Base-by-base conservation (phyloP, 768 basidiomycete genomes). In the Mycena olivaceomarginata region DNA sequence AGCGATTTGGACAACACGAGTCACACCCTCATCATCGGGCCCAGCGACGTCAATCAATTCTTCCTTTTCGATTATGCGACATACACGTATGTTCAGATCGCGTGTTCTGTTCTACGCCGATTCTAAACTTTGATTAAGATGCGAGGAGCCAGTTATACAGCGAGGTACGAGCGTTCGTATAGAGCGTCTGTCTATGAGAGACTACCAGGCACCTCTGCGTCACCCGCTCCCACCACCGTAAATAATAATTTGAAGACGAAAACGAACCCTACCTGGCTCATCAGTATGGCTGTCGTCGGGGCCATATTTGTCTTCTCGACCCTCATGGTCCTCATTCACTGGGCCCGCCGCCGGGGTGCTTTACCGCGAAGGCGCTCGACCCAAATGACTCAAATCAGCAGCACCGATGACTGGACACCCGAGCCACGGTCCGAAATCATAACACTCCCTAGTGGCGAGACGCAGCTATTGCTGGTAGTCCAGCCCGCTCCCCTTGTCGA, bases 151-250 rank as follows among this genome's bases (percentile, higher is more conserved):
- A 51, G 48, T 1, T 16, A n/a, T n/a, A n/a, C n/a, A n/a, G n/a
- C n/a, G n/a, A n/a, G n/a, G n/a, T n/a, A n/a, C n/a, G n/a, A n/a
- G n/a, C n/a, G n/a, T n/a, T n/a, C n/a, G n/a, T n/a, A n/a, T n/a
- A n/a, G n/a, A n/a, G n/a, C n/a, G n/a, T n/a, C n/a, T n/a, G n/a
- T n/a, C n/a, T n/a, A n/a, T n/a, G n/a, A n/a, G n/a, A n/a, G n/a
- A n/a, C n/a, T n/a, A n/a, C n/a, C n/a, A n/a, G n/a, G n/a, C n/a
- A 51, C 48, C 48, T 51, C 48, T 51, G 48, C 48, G 48, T 51
- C 48, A 51, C 48, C 18, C 48, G 5, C 15, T 51, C n/a, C n/a
- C n/a, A n/a, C n/a, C n/a, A n/a, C n/a, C n/a, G n/a, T n/a, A n/a
- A 10, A 20, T 51, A 51, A 51, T 51, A 15, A 51, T 2, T 20